Evolutionary conservation across 352 stramenopile species (phyloP).

Genomic region (Pythium sp.): DNA sequence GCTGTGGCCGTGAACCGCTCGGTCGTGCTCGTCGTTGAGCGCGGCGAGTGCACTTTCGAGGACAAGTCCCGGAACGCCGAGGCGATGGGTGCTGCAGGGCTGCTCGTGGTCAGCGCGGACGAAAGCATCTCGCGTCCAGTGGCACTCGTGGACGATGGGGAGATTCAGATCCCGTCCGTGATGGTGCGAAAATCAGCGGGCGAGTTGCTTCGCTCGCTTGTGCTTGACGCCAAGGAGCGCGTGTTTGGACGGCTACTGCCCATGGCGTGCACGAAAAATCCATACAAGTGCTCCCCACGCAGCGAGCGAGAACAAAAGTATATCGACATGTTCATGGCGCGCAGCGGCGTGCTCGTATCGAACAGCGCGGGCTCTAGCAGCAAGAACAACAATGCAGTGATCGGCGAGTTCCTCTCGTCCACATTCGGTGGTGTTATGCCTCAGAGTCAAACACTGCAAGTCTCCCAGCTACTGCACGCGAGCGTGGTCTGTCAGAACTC

Average conservation of each 20-base stretch:
- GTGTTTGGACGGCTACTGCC: constrained; percentile 50
- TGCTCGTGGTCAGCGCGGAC: constrained; percentile 48
- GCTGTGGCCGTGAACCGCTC: constrained; percentile 27
- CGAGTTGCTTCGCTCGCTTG: constrained; percentile 35
- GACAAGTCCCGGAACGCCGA: constrained; percentile 50
- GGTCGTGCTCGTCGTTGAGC: constrained; percentile 48
- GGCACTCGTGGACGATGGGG: constrained; percentile 34
- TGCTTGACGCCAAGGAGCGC: constrained; percentile 19
- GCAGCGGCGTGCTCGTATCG: constrained; percentile 37
- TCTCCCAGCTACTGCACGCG: constrained; percentile 24
- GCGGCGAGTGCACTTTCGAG: constrained; percentile 67
- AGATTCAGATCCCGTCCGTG: constrained; percentile 53
- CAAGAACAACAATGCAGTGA: constrained; percentile 10
- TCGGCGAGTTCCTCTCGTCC: constrained; percentile 50
- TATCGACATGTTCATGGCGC: constrained; percentile 24
- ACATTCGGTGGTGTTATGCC: constrained; percentile 50
- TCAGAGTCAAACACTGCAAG: constrained; percentile 16
- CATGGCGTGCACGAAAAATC: constrained; percentile 47
- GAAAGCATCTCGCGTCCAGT: constrained; percentile 44
- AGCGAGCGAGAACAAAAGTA: constrained; percentile 33
- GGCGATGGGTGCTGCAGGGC: constrained; percentile 37
- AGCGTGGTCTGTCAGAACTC: constrained; percentile 23
- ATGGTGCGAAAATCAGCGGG: constrained; percentile 60
- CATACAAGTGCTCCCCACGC: constrained; percentile 42
- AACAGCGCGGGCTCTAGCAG: background rate